Conservation (phyloP, 352 stramenopile genomes). For the Globisporangium cylindrosporum region DNA sequence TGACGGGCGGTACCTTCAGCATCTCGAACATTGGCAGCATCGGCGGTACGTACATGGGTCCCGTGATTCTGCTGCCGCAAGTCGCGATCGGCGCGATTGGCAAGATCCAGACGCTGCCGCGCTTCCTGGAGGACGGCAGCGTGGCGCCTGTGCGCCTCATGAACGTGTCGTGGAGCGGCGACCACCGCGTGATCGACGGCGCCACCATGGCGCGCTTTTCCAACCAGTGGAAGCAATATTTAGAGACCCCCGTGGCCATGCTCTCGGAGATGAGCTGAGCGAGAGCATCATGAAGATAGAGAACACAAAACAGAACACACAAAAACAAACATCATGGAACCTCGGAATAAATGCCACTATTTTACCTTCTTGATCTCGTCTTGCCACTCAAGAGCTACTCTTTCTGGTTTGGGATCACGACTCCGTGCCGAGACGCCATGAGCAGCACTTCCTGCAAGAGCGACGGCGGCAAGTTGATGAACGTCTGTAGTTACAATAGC, state of each 20-base stretch:
- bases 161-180: slow-evolving; percentile 96
- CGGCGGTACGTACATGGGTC: slow-evolving; percentile 96
- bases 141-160: slow-evolving; percentile 91
- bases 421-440: slow-evolving; percentile 58
- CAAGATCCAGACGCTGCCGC: slow-evolving; percentile 93
- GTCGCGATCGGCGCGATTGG: slow-evolving; percentile 97
- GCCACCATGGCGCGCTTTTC: slow-evolving; percentile 98
- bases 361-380: neutral
- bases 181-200: slow-evolving; percentile 98
- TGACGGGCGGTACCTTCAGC: slow-evolving; percentile 91
- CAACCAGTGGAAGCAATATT: slow-evolving; percentile 94
- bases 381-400: slow-evolving; percentile 1
- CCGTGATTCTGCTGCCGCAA: slow-evolving; percentile 94
- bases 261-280: slow-evolving; percentile 86
- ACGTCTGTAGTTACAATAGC: slow-evolving; percentile 29
- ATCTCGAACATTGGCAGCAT: slow-evolving; percentile 95
- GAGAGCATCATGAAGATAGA: neutral
- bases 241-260: slow-evolving; percentile 94
- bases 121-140: slow-evolving; percentile 87
- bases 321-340: neutral
- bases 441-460: slow-evolving; percentile 76
- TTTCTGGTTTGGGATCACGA: slow-evolving; percentile 64
- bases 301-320: too few relatives aligned
- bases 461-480: slow-evolving; percentile 52
- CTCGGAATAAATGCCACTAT: neutral